A percentile compares a stretch with the other conserved stretches of the same genome.
Evolutionary conservation across 2,329 filamentous ascomycete species (phyloP).

Genomic region (Aspergillus floridensis): DNA sequence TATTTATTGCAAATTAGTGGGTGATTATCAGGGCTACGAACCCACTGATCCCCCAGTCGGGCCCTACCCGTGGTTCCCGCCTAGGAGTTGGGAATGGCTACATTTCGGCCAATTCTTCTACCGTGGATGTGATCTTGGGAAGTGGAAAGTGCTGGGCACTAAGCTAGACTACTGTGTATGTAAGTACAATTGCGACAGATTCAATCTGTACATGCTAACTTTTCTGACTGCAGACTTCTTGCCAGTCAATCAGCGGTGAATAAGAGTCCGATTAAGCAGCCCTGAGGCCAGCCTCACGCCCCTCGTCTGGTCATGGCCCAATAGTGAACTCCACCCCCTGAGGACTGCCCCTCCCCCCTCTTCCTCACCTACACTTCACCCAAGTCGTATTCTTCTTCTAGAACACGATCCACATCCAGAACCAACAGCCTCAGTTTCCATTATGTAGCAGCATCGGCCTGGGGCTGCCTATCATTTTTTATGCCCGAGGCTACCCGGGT

Average conservation of each 20-base stretch:
- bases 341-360: not conserved
- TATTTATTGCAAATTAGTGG: constrained; percentile 7
- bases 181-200: no score
- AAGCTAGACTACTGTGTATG: no score
- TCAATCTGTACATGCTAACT: not conserved
- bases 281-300: not conserved
- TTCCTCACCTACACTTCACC: not conserved
- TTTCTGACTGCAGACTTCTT: not conserved
- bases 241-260: not conserved
- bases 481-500: constrained; percentile 17
- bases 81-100: not conserved
- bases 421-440: constrained; percentile 13
- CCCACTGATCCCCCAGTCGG: not conserved
- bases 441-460: constrained; percentile 14
- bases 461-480: constrained; percentile 7
- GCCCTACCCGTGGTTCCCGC: not conserved
- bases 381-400: constrained; percentile 8
- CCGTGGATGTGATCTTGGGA: not conserved
- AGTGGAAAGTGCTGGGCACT: not conserved
- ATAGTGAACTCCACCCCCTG: not conserved
- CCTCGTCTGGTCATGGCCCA: not conserved
- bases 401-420: constrained; percentile 12
- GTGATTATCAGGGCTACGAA: not conserved
- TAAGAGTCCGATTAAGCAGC: not conserved
- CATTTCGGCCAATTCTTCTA: not conserved